phyloP scores from a whole-genome alignment of 1,284 basidiomycete species.

The Rhizoctonia solani region DNA sequence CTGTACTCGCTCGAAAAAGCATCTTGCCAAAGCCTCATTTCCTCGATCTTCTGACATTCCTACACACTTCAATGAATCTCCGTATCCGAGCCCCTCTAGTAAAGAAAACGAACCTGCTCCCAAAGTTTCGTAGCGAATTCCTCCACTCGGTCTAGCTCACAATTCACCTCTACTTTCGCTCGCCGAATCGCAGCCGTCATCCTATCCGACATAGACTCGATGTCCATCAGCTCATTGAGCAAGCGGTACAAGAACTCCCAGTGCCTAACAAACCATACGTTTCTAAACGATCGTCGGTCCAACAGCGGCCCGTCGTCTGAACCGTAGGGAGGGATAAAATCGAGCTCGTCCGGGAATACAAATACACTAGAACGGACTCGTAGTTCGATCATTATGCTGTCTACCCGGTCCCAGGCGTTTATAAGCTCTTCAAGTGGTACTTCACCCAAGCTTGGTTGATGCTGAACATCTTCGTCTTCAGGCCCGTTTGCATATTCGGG shows the following conservation, averaged over 20 bases:
- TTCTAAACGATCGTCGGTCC: background rate
- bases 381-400: background rate
- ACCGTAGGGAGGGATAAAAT: background rate
- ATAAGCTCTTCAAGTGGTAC: background rate
- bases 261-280: background rate
- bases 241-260: background rate
- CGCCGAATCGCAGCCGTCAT: background rate
- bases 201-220: background rate
- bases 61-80: too few species aligned
- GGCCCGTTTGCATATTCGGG: too few species aligned
- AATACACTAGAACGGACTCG: background rate
- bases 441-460: background rate
- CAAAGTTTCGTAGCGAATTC: too few species aligned
- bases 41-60: too few species aligned
- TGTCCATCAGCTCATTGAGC: background rate
- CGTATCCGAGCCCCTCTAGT: too few species aligned
- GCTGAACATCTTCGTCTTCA: background rate
- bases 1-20: too few species aligned
- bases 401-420: background rate
- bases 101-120: too few species aligned
- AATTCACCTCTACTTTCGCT: too few species aligned
- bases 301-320: background rate
- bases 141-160: too few species aligned
- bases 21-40: too few species aligned
- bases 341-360: background rate